phyloP scores from a whole-genome alignment of 2,329 filamentous ascomycete genomes.

The Eutypa lata region DNA sequence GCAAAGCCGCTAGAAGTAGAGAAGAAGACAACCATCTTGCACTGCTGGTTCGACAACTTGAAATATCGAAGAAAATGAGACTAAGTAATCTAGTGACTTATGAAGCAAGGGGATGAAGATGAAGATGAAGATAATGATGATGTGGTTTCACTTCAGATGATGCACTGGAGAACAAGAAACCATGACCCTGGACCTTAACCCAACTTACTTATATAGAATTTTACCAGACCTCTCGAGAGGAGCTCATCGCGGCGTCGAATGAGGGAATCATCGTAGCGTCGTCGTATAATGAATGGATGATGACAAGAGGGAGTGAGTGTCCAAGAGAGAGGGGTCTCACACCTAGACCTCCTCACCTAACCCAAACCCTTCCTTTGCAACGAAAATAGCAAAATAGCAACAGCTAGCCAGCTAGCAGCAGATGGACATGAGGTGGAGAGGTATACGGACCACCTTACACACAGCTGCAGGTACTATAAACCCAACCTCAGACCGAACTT shows the following conservation, averaged over 20 bases:
- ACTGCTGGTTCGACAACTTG: too few species aligned
- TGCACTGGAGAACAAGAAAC: not conserved
- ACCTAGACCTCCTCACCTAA: not conserved
- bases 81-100: too few species aligned
- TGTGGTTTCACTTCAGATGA: not conserved
- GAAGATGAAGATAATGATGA: too few species aligned
- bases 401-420: too few species aligned
- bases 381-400: not conserved
- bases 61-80: too few species aligned
- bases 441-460: too few species aligned
- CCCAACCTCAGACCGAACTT: not conserved
- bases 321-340: not conserved
- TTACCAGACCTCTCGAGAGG: not conserved
- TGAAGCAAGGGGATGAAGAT: too few species aligned
- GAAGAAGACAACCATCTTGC: too few species aligned
- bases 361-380: not conserved
- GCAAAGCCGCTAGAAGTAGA: too few species aligned
- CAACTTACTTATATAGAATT: not conserved
- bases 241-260: not conserved
- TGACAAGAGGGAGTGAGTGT: not conserved
- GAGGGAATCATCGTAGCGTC: not conserved
- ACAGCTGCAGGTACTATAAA: too few species aligned
- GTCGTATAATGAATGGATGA: not conserved
- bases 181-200: not conserved
- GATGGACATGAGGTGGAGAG: too few species aligned